Evolutionary conservation across 805 yeast species (phyloP).

Genomic region (Zygosaccharomyces pseudorouxii): DNA sequence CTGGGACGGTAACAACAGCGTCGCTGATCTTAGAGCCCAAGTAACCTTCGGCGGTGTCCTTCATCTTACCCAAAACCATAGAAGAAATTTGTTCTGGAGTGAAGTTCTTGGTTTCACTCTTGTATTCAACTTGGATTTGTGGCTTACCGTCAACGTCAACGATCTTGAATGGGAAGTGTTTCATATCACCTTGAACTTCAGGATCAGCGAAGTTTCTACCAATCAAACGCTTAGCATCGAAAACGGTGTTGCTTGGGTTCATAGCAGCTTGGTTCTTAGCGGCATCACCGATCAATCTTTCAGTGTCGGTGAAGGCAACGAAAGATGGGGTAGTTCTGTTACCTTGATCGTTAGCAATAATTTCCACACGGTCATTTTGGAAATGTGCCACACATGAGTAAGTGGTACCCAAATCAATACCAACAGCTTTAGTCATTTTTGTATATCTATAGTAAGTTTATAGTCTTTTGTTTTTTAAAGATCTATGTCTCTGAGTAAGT

Average conservation of each 20-base stretch:
- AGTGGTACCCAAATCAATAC: conserved; percentile 96
- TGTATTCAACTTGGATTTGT: conserved; percentile 76
- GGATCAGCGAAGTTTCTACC: conserved; percentile 60
- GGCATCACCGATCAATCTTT: conserved; percentile 94
- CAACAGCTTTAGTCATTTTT: conserved; percentile 40
- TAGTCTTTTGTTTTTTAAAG: not conserved
- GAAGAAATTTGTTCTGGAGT: conserved; percentile 94
- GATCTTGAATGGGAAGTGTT: conserved; percentile 86
- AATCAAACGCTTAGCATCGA: conserved; percentile 93
- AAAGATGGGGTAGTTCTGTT: conserved; percentile 97
- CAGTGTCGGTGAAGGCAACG: conserved; percentile 93
- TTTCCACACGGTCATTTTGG: conserved; percentile 84
- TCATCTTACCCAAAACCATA: conserved; percentile 89
- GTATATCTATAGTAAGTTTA: not conserved
- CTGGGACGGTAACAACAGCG: conserved; percentile 94
- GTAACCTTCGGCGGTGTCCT: conserved; percentile 87
- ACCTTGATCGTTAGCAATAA: conserved; percentile 96
- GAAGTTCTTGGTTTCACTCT: conserved; percentile 81
- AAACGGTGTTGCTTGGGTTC: conserved; percentile 90
- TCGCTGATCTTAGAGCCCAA: conserved; percentile 80
- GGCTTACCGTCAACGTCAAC: conserved; percentile 82
- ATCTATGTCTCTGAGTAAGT: not conserved
- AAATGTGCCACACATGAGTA: conserved; percentile 95
- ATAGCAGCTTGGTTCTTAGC: conserved; percentile 98
- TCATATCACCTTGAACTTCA: conserved; percentile 51